phyloP scores from a whole-genome alignment of 805 yeast genomes.

The Saccharomycopsis lassenensis region DNA sequence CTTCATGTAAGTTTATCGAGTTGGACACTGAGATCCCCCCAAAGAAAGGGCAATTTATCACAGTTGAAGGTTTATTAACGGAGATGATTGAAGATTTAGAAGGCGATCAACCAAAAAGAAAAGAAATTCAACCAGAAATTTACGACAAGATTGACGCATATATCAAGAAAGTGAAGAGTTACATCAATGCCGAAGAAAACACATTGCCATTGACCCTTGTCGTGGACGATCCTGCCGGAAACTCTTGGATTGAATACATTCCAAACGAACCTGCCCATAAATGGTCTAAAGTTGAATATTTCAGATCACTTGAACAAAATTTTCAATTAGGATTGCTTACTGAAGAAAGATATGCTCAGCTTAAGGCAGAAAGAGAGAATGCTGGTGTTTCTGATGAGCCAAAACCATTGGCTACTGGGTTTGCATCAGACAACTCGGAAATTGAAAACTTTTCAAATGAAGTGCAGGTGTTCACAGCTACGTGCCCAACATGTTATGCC shows the following conservation, averaged over 20 bases:
- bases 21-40: conserved; percentile 93
- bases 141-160: conserved; percentile 66
- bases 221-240: conserved; percentile 92
- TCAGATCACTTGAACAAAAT: conserved; percentile 81
- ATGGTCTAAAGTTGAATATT: conserved; percentile 78
- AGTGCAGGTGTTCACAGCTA: conserved; percentile 85
- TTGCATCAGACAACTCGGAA: conserved; percentile 59
- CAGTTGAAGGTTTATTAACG: conserved; percentile 75
- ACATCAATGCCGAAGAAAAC: conserved; percentile 54
- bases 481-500: conserved; percentile 82
- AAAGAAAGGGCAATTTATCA: conserved; percentile 85
- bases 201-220: conserved; percentile 67
- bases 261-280: conserved; percentile 86
- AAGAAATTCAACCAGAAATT: conserved; percentile 60
- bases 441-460: conserved; percentile 82
- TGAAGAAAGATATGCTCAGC: conserved; percentile 25
- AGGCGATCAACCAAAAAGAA: conserved; percentile 73
- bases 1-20: conserved; percentile 68
- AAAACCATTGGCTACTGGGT: conserved; percentile 41
- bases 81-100: conserved; percentile 78
- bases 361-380: conserved; percentile 25
- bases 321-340: conserved; percentile 73
- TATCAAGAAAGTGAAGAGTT: conserved; percentile 45
- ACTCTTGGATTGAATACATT: conserved; percentile 86
- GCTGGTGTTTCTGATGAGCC: conserved; percentile 10